Percentiles rank a stretch among this genome's conserved stretches.
Conservation (phyloP, 73 alveolate genomes). For the Blepharisma stoltei region DNA sequence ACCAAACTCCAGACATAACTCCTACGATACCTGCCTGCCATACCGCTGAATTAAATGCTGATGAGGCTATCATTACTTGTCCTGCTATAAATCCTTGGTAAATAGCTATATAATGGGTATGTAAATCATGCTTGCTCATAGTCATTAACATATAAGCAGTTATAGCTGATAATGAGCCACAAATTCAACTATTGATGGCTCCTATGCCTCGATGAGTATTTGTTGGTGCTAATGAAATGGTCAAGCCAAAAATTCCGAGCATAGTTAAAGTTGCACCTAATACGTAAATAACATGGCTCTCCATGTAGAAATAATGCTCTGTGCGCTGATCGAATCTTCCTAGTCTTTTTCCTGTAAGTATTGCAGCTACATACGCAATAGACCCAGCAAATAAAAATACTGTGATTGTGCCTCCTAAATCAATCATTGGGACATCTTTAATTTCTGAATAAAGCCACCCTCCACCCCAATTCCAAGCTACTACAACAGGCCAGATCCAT, state of each 20-base stretch:
- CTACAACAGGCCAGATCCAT: constrained; percentile 19
- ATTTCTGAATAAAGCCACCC: not conserved
- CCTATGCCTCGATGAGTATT: not conserved
- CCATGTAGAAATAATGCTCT: not conserved
- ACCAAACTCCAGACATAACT: constrained; percentile 2
- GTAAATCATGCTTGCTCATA: not conserved
- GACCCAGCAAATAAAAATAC: not conserved
- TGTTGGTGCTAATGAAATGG: not conserved
- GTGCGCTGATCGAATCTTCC: not conserved
- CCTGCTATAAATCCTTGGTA: constrained; percentile 29
- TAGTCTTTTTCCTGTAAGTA: not conserved
- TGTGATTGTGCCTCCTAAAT: not conserved
- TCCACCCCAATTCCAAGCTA: not conserved
- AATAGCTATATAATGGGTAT: constrained; percentile 19
- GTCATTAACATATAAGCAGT: not conserved
- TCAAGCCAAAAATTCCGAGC: not conserved
- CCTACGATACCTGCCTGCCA: constrained; percentile 4
- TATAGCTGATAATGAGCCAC: constrained; percentile 13
- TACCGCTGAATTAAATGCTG: not conserved
- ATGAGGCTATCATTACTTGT: not conserved
- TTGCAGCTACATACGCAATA: not conserved
- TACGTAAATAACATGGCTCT: not conserved
- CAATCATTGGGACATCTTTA: not conserved
- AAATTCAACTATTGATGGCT: not conserved
- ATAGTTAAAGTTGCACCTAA: not conserved